Base-by-base conservation (phyloP, 306 rosid genomes). In the Pterocarpus macrocarpus region DNA sequence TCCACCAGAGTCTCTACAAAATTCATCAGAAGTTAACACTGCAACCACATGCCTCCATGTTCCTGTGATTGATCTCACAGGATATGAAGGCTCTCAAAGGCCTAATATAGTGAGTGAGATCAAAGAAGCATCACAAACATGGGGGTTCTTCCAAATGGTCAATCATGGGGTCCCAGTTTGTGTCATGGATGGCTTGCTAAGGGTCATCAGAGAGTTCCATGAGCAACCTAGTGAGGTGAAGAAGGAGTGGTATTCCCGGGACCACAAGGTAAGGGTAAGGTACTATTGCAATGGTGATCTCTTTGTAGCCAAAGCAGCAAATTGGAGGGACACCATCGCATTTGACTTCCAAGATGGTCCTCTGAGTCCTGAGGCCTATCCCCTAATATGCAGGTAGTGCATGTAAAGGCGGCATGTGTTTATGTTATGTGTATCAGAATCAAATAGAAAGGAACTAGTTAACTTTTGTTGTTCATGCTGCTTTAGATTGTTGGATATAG, bases 121-220 rank as follows among this genome's bases (percentile, higher is more conserved):
- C 8, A 75, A 79, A 2, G 86, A 86, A 64, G 94, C 97, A 4
- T 82, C 97, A 2, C 82, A 90, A 55, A 90, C 82, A 58, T 91
- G 97, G 97, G 97, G 97, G 0, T 84, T 94, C 84, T 94, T 92
- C 55, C 97, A 92, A 70, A 90, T 94, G 90, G 75, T 88, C 2
- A 92, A 94, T 49, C 97, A 92, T 80, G 91, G 97, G 28, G 83
- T 92, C 28, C 92, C 97, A 3, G 76, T 75, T 39, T 7, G 32
- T 28, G 90, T 82, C 12, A 81, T 88, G 90, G 92, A 90, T 64
- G 82, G 72, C 1, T 5, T 86, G 89, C 34, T 94, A 11, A 87
- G 76, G 68, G 90, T 71, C 1, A 67, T 87, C 0, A 72, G 73
- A 57, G 76, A 82, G 9, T 92, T 94, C 41, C 98, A 94, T 43